Conservation (phyloP, 176 grass and related monocot genomes). For the Oryza nivara region DNA sequence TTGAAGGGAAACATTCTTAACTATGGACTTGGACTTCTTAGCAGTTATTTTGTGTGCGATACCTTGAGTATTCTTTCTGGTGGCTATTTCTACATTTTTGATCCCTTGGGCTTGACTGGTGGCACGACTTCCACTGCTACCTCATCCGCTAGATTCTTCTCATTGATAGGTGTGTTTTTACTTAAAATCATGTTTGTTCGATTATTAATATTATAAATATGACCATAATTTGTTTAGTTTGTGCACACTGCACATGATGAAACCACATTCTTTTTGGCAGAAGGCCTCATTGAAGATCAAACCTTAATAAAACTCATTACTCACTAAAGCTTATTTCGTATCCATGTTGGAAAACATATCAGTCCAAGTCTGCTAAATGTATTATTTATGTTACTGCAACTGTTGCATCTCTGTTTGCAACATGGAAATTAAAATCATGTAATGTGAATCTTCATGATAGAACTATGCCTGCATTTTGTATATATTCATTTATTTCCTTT, state of each 20-base stretch:
- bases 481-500: background rate
- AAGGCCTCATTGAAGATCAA: slow-evolving; percentile 3
- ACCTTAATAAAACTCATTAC: slow-evolving; percentile 20
- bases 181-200: background rate
- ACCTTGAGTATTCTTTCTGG: slow-evolving; percentile 86
- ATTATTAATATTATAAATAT: slow-evolving; percentile 18
- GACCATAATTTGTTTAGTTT: slow-evolving; percentile 7
- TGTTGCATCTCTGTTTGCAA: slow-evolving; percentile 21
- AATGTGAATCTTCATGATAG: background rate
- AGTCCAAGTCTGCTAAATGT: slow-evolving; percentile 16
- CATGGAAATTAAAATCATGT: slow-evolving; percentile 9
- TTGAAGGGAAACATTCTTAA: slow-evolving; percentile 78
- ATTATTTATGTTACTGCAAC: slow-evolving; percentile 22
- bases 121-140: slow-evolving; percentile 55
- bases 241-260: background rate
- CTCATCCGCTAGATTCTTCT: slow-evolving; percentile 81
- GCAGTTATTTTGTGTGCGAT: slow-evolving; percentile 91
- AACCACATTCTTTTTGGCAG: slow-evolving; percentile 16
- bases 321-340: background rate
- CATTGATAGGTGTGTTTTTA: slow-evolving; percentile 68
- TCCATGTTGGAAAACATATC: background rate
- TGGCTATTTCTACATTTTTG: slow-evolving; percentile 91
- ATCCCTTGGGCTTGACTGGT: slow-evolving; percentile 87
- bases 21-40: slow-evolving; percentile 92
- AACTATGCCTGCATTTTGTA: background rate